phyloP scores from a whole-genome alignment of 2,329 filamentous ascomycete species.

The Pseudopyricularia cyperi region DNA sequence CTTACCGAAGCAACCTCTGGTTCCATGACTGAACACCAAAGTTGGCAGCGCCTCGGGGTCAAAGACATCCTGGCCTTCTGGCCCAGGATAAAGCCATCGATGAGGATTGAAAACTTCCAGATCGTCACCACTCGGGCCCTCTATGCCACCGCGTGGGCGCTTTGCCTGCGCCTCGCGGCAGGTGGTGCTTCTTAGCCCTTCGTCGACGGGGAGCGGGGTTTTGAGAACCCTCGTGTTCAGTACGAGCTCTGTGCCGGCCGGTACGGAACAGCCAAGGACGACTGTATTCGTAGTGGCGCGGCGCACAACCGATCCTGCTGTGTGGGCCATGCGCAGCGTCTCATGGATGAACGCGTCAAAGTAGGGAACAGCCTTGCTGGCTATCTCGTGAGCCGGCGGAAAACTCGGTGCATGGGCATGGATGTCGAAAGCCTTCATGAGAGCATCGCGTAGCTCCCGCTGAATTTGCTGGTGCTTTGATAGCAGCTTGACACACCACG shows the following conservation, averaged over 20 bases:
- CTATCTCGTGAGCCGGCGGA: background rate
- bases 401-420: background rate
- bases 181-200: slow-evolving; percentile 15
- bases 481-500: slow-evolving; percentile 6
- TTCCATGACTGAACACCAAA: slow-evolving; percentile 21
- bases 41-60: slow-evolving; percentile 19
- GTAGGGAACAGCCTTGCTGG: background rate
- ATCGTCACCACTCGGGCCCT: slow-evolving; percentile 6
- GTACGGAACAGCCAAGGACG: background rate
- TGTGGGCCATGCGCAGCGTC: background rate
- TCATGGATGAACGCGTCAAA: background rate
- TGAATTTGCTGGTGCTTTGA: slow-evolving; percentile 1
- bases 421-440: background rate
- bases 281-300: background rate
- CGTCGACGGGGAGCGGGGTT: slow-evolving; percentile 12
- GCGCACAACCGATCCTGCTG: background rate
- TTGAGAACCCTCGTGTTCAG: slow-evolving; percentile 9
- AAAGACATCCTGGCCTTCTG: slow-evolving; percentile 16
- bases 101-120: slow-evolving; percentile 21
- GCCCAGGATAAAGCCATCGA: slow-evolving; percentile 20
- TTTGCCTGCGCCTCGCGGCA: slow-evolving; percentile 14
- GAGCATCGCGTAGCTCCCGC: background rate
- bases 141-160: slow-evolving; percentile 15
- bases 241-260: background rate
- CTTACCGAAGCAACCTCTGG: slow-evolving; percentile 21